Percentiles rank a stretch among this genome's conserved stretches.
These are phyloP conservation scores for Exophiala dermatitidis DNA, from an alignment of 2,329 filamentous ascomycete species.

Conservation along the genomic window DNA sequence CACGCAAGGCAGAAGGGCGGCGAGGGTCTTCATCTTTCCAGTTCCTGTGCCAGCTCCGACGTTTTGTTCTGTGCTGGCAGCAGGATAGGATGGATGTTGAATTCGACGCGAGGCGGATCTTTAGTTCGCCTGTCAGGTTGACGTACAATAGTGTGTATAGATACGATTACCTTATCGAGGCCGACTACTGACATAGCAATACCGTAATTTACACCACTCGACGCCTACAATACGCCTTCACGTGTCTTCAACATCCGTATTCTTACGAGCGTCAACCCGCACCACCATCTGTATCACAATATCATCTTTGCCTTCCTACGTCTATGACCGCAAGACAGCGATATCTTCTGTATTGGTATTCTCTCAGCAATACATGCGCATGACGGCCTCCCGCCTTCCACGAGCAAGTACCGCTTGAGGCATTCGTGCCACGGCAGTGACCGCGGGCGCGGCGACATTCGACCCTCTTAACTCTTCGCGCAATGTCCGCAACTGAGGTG, in stretches of 20 bases:
- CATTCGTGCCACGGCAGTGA: background rate
- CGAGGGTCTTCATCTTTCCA: constrained; percentile 17
- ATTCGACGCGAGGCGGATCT: background rate
- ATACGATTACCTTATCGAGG: too few species aligned
- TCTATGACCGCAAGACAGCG: background rate
- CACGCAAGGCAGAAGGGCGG: constrained; percentile 11
- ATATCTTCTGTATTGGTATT: background rate
- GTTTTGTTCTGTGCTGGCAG: constrained; percentile 9
- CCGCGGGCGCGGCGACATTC: background rate
- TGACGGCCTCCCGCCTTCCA: background rate
- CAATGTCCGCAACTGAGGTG: constrained; percentile 11
- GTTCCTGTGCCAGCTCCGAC: constrained; percentile 8
- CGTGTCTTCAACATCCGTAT: too few species aligned
- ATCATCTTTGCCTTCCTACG: background rate
- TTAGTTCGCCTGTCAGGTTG: background rate
- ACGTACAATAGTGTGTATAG: background rate
- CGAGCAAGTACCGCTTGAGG: background rate
- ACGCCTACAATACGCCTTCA: too few species aligned
- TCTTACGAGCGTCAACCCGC: too few species aligned
- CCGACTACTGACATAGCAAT: too few species aligned
- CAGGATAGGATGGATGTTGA: background rate
- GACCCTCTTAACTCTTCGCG: constrained; percentile 2
- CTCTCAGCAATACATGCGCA: background rate
- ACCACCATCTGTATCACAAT: background rate
- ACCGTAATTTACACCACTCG: too few species aligned